A percentile compares a stretch with the other conserved stretches of the same genome.
Conservation (phyloP, 1,284 basidiomycete genomes). For the Apiotrichum veenhuisii region DNA sequence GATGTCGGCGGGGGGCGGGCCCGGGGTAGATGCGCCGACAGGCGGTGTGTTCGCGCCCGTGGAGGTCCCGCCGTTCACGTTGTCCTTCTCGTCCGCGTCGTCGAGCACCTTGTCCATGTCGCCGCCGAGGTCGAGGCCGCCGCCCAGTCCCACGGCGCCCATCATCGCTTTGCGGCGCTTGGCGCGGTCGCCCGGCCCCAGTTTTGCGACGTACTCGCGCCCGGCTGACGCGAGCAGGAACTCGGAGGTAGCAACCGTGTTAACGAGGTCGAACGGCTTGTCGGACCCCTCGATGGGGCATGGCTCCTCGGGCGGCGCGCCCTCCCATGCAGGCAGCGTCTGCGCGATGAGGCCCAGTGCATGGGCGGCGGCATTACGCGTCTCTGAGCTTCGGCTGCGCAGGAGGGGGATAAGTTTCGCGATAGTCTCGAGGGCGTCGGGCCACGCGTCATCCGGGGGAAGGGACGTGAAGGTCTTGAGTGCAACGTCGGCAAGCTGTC, state of each 20-base stretch:
- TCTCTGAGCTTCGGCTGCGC: conserved; percentile 43
- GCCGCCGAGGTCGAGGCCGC: conserved; percentile 36
- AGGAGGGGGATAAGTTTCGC: conserved; percentile 47
- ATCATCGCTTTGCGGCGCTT: conserved; percentile 47
- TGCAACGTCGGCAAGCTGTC: conserved; percentile 47
- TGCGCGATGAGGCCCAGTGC: conserved; percentile 44
- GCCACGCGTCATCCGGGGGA: conserved; percentile 43
- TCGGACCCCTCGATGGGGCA: conserved; percentile 15
- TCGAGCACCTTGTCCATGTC: conserved; percentile 44
- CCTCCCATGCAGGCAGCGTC: conserved; percentile 11
- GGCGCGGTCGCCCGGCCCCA: conserved; percentile 32
- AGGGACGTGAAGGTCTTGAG: conserved; percentile 37
- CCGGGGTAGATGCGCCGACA: neutral
- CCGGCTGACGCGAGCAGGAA: conserved; percentile 44
- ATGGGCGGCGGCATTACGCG: conserved; percentile 45
- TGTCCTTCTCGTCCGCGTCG: conserved; percentile 28
- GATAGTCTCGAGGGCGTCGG: conserved; percentile 45
- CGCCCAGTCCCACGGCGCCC: conserved; percentile 42
- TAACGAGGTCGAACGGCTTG: conserved; percentile 25
- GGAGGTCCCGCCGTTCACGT: conserved; percentile 12
- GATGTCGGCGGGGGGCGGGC: conserved; percentile 28
- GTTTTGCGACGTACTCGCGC: conserved; percentile 43
- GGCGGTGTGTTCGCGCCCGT: conserved; percentile 8
- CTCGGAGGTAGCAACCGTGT: conserved; percentile 21
- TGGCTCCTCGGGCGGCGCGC: conserved; percentile 5